Conservation (phyloP, 768 basidiomycete genomes). For the Tubosaeta sp. region DNA sequence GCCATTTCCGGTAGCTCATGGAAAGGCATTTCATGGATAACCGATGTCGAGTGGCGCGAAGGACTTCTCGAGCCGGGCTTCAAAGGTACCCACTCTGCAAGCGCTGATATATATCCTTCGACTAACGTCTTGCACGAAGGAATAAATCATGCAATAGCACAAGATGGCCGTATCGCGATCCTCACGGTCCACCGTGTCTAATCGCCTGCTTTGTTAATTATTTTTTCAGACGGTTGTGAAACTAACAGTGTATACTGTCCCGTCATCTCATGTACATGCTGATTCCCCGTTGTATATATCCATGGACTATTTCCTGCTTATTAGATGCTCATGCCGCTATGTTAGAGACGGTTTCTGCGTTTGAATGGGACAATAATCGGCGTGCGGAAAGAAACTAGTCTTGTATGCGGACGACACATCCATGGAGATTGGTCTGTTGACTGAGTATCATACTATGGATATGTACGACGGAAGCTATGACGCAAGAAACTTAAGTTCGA, state of each 20-base stretch:
- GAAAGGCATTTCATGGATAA: constrained; percentile 68
- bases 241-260: constrained; percentile 13
- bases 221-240: background rate
- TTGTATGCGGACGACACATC: background rate
- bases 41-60: constrained; percentile 70
- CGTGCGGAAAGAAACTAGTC: no score
- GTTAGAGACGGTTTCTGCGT: background rate
- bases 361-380: no score
- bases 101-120: background rate
- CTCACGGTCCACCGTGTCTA: constrained; percentile 58
- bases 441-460: constrained; percentile 1
- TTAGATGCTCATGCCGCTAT: background rate
- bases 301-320: background rate
- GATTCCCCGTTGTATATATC: constrained; percentile 12
- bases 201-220: background rate
- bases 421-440: background rate
- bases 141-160: constrained; percentile 75
- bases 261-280: constrained; percentile 1
- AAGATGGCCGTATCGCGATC: constrained; percentile 79
- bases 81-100: constrained; percentile 43
- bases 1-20: constrained; percentile 59
- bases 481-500: background rate
- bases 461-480: constrained; percentile 17
- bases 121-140: constrained; percentile 37
- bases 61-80: constrained; percentile 67